Conservation (phyloP, 345 rosid genomes). For the Brassica napus region DNA sequence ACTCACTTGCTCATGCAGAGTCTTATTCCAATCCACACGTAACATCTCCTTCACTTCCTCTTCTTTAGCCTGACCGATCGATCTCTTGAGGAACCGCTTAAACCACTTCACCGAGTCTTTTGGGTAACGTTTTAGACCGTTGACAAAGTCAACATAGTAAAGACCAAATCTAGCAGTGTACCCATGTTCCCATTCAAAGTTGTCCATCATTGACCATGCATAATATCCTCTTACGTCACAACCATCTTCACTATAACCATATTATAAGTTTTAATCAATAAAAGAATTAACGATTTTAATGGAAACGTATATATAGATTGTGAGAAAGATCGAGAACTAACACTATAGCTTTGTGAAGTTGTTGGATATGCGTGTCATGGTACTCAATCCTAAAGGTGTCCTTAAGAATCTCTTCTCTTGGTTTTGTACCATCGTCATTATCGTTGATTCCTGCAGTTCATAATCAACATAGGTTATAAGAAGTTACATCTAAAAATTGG, state of each 20-base stretch:
- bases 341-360: constrained; percentile 44
- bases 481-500: too few relatives aligned
- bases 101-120: constrained; percentile 59
- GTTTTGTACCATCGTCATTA: constrained; percentile 29
- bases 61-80: not conserved
- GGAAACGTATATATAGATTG: not conserved
- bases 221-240: constrained; percentile 54
- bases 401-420: constrained; percentile 30
- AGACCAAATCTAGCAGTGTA: constrained; percentile 51
- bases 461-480: not conserved
- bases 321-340: constrained; percentile 28
- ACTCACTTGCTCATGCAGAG: not conserved
- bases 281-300: not conserved
- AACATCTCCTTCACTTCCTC: constrained; percentile 1
- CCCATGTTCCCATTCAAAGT: constrained; percentile 33
- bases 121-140: constrained; percentile 56
- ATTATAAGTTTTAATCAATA: not conserved
- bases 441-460: constrained; percentile 33
- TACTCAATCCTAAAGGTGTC: constrained; percentile 39
- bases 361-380: constrained; percentile 30
- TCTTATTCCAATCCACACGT: constrained; percentile 18
- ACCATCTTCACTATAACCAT: not conserved
- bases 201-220: constrained; percentile 46
- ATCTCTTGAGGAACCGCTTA: constrained; percentile 43
- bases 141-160: constrained; percentile 48